Conservation (phyloP, 2,329 filamentous ascomycete species). For the Moelleriella libera region DNA sequence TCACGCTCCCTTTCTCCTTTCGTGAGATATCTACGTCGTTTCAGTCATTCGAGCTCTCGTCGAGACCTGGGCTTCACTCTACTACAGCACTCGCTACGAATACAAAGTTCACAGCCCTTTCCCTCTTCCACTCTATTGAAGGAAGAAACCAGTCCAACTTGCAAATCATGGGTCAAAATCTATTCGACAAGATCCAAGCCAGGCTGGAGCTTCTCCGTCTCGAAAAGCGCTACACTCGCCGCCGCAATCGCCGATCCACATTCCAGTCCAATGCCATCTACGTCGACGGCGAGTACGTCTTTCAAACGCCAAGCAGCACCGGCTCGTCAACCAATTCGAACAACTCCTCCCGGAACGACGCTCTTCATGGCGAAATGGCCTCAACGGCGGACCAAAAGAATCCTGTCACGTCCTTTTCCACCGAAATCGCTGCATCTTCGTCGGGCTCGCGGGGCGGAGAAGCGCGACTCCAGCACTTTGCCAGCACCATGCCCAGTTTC, state of each 20-base stretch:
- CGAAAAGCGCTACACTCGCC: constrained; percentile 86
- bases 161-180: constrained; percentile 30
- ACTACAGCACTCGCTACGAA: neutral
- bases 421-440: constrained; percentile 4
- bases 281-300: constrained; percentile 91
- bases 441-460: constrained; percentile 17
- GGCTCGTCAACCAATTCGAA: constrained; percentile 37
- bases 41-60: too few species aligned
- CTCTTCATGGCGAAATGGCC: constrained; percentile 19
- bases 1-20: too few species aligned
- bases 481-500: constrained; percentile 40
- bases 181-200: constrained; percentile 47
- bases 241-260: constrained; percentile 72
- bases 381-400: constrained; percentile 7
- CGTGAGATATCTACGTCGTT: too few species aligned
- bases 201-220: constrained; percentile 86
- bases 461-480: constrained; percentile 37
- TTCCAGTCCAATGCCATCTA: constrained; percentile 85
- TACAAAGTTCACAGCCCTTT: neutral
- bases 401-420: neutral
- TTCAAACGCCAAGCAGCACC: constrained; percentile 48
- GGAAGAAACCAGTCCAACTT: neutral
- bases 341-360: constrained; percentile 19
- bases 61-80: neutral
- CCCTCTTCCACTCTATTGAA: constrained; percentile 3